Evolutionary conservation across 2,329 filamentous ascomycete species (phyloP).

Genomic region (Scytalidium sp.): DNA sequence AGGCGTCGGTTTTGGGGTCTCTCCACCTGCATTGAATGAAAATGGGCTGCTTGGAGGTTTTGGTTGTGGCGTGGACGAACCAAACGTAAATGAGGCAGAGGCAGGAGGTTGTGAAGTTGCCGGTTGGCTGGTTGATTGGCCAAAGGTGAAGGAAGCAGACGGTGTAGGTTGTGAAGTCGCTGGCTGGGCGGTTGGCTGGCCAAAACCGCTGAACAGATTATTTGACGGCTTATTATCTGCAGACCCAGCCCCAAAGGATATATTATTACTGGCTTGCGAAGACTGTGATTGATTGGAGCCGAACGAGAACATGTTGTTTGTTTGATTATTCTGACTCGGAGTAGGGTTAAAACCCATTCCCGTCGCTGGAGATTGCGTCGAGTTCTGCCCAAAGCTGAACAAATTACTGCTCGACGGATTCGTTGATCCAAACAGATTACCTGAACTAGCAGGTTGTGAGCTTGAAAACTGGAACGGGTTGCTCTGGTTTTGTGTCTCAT

Average conservation of each 20-base stretch:
- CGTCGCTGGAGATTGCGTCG: not conserved
- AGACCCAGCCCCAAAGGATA: constrained; percentile 5
- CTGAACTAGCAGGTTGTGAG: not conserved
- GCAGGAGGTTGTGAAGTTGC: not conserved
- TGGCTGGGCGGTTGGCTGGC: not conserved
- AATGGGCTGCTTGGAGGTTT: constrained; percentile 2
- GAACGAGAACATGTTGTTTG: not conserved
- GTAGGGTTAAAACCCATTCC: not conserved
- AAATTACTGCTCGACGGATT: constrained; percentile 1
- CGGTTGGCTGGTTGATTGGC: not conserved
- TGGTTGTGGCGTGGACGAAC: not conserved
- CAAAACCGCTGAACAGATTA: constrained; percentile 6
- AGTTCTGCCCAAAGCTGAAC: constrained; percentile 5
- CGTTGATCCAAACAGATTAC: constrained; percentile 3
- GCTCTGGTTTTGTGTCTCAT: not conserved
- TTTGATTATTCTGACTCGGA: constrained; percentile 1
- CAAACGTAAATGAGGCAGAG: not conserved
- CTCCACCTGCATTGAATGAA: not conserved
- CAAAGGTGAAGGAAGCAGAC: constrained; percentile 6
- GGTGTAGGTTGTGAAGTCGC: constrained; percentile 8
- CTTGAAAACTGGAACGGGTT: not conserved
- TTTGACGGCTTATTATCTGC: constrained; percentile 14
- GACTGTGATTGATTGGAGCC: not conserved
- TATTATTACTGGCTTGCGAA: constrained; percentile 9
- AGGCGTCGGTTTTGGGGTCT: not conserved